Conservation (phyloP, 345 rosid genomes). For the Rhizophora mangle region DNA sequence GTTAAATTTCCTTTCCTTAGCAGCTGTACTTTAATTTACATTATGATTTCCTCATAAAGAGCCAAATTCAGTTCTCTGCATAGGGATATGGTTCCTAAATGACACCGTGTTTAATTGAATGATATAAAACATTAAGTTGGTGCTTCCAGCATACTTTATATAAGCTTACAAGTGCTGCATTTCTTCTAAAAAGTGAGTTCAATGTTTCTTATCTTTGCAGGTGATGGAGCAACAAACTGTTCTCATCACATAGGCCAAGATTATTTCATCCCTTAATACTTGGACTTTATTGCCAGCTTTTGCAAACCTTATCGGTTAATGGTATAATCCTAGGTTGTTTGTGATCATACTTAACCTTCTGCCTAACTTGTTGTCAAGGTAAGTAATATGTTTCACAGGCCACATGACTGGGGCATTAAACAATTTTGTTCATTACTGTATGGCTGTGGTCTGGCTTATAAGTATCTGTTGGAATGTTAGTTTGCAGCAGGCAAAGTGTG, state of each 20-base stretch:
- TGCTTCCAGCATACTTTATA: neutral
- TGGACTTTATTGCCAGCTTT: slow-evolving; percentile 85
- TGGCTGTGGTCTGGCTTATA: too few species aligned
- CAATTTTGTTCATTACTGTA: slow-evolving; percentile 65
- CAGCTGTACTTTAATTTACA: too few species aligned
- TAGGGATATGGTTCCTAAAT: neutral
- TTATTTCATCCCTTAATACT: slow-evolving; percentile 93
- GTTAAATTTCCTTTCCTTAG: slow-evolving; percentile 15
- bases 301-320: slow-evolving; percentile 95
- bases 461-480: too few species aligned
- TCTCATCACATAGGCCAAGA: slow-evolving; percentile 92
- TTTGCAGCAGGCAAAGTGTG: too few species aligned
- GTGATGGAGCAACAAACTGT: slow-evolving; percentile 98
- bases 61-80: neutral
- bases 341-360: slow-evolving; percentile 86
- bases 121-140: neutral
- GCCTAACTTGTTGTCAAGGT: slow-evolving; percentile 8
- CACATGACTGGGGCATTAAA: slow-evolving; percentile 69
- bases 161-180: neutral
- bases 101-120: neutral
- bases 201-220: slow-evolving; percentile 36
- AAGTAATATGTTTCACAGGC: slow-evolving; percentile 23
- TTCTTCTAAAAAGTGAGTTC: neutral
- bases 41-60: neutral
- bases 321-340: slow-evolving; percentile 83